Conservation (phyloP, 306 rosid genomes). For the Lathyrus oleraceus region DNA sequence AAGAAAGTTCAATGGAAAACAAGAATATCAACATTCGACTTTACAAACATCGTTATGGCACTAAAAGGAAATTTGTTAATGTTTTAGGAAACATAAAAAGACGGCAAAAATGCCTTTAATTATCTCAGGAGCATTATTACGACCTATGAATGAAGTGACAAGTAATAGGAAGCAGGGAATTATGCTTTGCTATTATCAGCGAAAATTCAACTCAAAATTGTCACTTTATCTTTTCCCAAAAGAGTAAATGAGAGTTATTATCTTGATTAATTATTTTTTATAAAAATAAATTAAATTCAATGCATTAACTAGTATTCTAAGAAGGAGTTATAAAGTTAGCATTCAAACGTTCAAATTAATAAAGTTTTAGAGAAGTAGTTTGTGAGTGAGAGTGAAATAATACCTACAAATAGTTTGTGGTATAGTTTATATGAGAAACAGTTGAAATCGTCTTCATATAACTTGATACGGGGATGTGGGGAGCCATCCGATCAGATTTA, state of each 20-base stretch:
- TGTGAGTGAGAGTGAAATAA: no score
- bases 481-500: no score
- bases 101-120: slow-evolving; percentile 48
- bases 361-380: no score
- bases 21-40: slow-evolving; percentile 48
- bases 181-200: slow-evolving; percentile 28
- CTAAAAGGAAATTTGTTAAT: slow-evolving; percentile 51
- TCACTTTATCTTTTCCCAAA: slow-evolving; percentile 34
- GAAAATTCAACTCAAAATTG: slow-evolving; percentile 46
- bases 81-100: slow-evolving; percentile 56
- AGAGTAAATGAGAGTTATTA: not conserved
- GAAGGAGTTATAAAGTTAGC: no score
- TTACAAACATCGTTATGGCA: slow-evolving; percentile 60
- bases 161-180: slow-evolving; percentile 34
- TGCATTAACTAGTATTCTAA: no score
- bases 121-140: slow-evolving; percentile 48
- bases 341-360: no score
- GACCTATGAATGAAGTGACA: slow-evolving; percentile 36
- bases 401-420: no score
- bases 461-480: no score
- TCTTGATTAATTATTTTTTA: not conserved
- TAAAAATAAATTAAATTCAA: no score
- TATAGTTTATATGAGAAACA: no score
- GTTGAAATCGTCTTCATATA: no score
- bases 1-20: slow-evolving; percentile 41